Evolutionary conservation across 306 rosid species (phyloP).

Genomic region (Vigna reflexopilosa): DNA sequence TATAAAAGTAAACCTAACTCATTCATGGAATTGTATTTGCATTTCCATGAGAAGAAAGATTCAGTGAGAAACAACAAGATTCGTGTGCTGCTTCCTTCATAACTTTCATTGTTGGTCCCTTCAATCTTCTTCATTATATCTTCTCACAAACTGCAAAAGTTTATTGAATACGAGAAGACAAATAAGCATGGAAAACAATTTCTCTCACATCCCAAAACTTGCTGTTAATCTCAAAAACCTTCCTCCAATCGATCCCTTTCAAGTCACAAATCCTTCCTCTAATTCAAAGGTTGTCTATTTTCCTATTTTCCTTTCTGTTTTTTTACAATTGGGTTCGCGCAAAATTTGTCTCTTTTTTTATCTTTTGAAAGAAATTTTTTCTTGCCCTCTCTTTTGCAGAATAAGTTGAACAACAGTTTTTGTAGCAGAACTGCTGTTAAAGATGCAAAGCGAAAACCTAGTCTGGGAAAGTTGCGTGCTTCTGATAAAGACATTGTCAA

Average conservation of each 20-base stretch:
- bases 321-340: not conserved
- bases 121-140: too few relatives aligned
- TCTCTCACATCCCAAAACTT: not conserved
- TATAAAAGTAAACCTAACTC: too few relatives aligned
- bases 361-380: not conserved
- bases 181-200: conserved; percentile 31
- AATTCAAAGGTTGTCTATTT: conserved; percentile 34
- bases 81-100: too few relatives aligned
- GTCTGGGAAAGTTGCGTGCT: conserved; percentile 20
- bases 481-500: conserved; percentile 4
- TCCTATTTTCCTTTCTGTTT: not conserved
- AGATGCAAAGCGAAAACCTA: conserved; percentile 33
- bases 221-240: conserved; percentile 40
- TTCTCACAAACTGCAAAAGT: not conserved
- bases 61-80: too few relatives aligned
- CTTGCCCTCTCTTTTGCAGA: conserved; percentile 31
- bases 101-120: too few relatives aligned
- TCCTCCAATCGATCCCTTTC: conserved; percentile 48
- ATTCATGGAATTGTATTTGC: too few relatives aligned
- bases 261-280: conserved; percentile 10
- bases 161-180: not conserved
- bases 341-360: not conserved
- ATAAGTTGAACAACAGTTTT: conserved; percentile 33
- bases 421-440: conserved; percentile 20
- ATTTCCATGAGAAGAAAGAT: too few relatives aligned